Evolutionary conservation across 139 green algal species (phyloP), one percentile per base, ranked within the genome.

Genomic region (Coccomyxa sp.): DNA sequence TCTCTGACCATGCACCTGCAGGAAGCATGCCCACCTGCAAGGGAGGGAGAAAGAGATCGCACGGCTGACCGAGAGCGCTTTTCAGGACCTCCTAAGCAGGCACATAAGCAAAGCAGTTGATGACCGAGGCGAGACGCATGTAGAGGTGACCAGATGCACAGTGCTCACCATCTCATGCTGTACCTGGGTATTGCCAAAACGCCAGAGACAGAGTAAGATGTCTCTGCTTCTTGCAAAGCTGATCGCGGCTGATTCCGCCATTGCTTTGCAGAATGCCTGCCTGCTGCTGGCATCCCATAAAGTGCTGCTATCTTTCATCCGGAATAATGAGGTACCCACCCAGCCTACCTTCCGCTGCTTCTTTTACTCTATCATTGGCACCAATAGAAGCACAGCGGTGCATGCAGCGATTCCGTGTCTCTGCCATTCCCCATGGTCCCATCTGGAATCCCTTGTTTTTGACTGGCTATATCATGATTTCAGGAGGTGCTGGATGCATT

Each of bases 401-500:
- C n/a, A n/a, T n/a, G n/a, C n/a, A n/a, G n/a, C n/a, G n/a, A n/a
- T n/a, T n/a, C n/a, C n/a, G n/a, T n/a, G n/a, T n/a, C n/a, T n/a
- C n/a, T n/a, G n/a, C n/a, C n/a, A n/a, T n/a, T n/a, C n/a, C n/a
- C n/a, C n/a, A n/a, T n/a, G n/a, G n/a, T n/a, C n/a, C n/a, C n/a
- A n/a, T n/a, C n/a, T n/a, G n/a, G n/a, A n/a, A n/a, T n/a, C n/a
- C n/a, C n/a, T n/a, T n/a, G n/a, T n/a, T n/a, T n/a, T n/a, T n/a
- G n/a, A n/a, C n/a, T n/a, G n/a, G n/a, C n/a, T n/a, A n/a, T n/a
- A n/a, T n/a, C n/a, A n/a, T n/a, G n/a, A 37, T 54, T 16, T 58
- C 16, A 83, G 54, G 77, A 78, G 50, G 36, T 86, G 31, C 38
- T 79, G 55, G 41, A 84, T 40, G 82, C 88, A 29, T 70, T 88